Conservation (phyloP, 345 rosid genomes). For the Camelina hispida region DNA sequence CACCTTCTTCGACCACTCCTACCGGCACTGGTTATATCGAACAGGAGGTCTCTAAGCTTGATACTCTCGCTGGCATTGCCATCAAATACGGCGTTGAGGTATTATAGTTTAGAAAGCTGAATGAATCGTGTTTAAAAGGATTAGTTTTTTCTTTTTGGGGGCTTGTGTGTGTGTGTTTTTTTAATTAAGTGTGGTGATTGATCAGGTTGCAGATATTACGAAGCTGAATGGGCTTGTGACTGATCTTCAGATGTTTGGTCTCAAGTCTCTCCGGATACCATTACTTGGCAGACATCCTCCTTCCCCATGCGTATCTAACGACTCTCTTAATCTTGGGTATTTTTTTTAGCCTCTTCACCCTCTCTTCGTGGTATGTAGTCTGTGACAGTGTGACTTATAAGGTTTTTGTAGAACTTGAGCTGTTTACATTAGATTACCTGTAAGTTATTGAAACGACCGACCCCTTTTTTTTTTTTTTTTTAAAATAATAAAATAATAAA, state of each 20-base stretch:
- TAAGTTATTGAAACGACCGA: too few relatives aligned
- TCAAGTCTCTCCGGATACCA: conserved; percentile 71
- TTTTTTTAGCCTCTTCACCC: background rate
- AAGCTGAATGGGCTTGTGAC: conserved; percentile 81
- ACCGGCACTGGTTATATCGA: conserved; percentile 53
- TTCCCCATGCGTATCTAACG: conserved; percentile 58
- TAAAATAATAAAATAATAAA: too few relatives aligned
- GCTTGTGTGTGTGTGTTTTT: background rate
- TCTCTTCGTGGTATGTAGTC: background rate
- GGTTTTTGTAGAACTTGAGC: background rate
- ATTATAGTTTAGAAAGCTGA: too few relatives aligned
- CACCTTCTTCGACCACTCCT: conserved; percentile 28
- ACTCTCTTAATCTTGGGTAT: conserved; percentile 55
- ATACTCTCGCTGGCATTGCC: conserved; percentile 95
- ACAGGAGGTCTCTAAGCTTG: conserved; percentile 74
- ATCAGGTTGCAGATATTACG: conserved; percentile 82
- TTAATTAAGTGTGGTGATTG: background rate
- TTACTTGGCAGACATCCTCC: conserved; percentile 91
- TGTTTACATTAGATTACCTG: background rate
- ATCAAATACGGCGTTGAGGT: conserved; percentile 97
- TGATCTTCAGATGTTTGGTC: conserved; percentile 95
- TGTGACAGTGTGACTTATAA: too few relatives aligned
- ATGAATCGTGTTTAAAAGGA: background rate
- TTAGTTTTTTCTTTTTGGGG: too few relatives aligned
- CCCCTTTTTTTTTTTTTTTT: too few relatives aligned